Evolutionary conservation across 768 basidiomycete species (phyloP), one percentile per base, ranked within the genome.

Genomic region (Myochromella boudieri): DNA sequence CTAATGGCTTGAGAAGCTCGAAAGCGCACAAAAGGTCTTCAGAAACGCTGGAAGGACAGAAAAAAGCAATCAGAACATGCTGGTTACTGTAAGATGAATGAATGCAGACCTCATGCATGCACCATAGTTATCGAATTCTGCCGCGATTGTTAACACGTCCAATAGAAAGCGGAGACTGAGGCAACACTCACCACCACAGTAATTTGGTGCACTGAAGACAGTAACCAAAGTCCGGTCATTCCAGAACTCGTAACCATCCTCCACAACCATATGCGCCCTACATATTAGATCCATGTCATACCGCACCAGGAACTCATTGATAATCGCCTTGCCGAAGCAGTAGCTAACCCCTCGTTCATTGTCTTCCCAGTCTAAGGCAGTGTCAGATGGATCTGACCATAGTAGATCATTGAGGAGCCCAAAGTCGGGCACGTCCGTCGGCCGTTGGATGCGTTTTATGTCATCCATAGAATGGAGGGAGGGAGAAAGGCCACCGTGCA

Each of bases 211-310:
- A 58, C 93, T 95, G 69, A 99, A 99, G 45, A 99, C 94, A 1
- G 97, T 99, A 43, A 99, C 97, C 56, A 99, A 70, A 38, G 97
- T 97, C 56, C 97, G 82, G 60, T 99, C 97, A 59, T 98, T 97
- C 91, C 97, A 99, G 63, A 99, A 99, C 72, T 99, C 97, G 62
- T 98, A 97, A 6, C 95, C 95, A 61, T 95, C 92, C 66, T 99
- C 97, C 52, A 99, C 97, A 36, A 99, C 97, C 97, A 98, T 98
- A 69, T 99, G 97, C 40, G 97, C 97, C 40, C 97, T 87, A 74
- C 97, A 98, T 70, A 99, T 98, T 53, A 99, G 77, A 69, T 99
- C 95, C 89, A 99, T 97, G 68, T 99, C 95, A 63, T 95, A 94
- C 53, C 88, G 84, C 54, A 86, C 84, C 46, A 98, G 72, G 75